Evolutionary conservation across 2,329 filamentous ascomycete genomes (phyloP), one percentile per base, ranked within the genome.

Genomic region (Boeremia lycopersici): DNA sequence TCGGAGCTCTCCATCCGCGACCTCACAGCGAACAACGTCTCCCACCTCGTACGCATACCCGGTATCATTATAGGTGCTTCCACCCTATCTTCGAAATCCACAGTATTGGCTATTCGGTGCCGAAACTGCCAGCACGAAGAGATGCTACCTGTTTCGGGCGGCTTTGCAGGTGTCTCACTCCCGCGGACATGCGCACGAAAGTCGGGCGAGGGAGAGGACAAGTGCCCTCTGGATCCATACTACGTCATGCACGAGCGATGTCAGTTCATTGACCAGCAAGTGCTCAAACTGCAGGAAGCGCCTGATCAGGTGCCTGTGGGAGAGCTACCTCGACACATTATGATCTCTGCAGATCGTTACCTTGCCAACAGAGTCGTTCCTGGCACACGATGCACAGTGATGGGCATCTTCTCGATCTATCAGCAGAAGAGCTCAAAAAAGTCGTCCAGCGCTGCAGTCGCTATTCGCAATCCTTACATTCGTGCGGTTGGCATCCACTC

Each of bases 351-450:
- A n/a, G 95, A 99, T 72, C 86, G 95, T 48, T 97, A 98, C 71
- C 81, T 99, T 41, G 95, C 93, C 10, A 99, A 99, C 73, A 86
- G 92, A 46, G 95, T 99, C 3, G 93, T 99, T 3, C 95, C 95
- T 6, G 95, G 95, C 28, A 96, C 93, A 45, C 85, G 93, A 73
- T 99, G 95, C 74, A 96, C 92, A 2, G 84, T 99, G 15, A 98
- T 95, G 85, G 95, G 95, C 17, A 91, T 99, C 30, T 99, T 97
- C 79, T 97, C 93, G 28, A 98, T 98, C 70, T 99, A 97, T 76
- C 91, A 97, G 74, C 89, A 89, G 65, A 98, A 98, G 76, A 89
- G 88, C 35, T 89, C 86, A 36, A 96, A 93, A 75, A 89, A 88
- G 65, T 85, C 83, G 15, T 86, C 84, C 2, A 88, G 87, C 47